Conservation (phyloP, 768 basidiomycete species). For the Heimioporus sp. region DNA sequence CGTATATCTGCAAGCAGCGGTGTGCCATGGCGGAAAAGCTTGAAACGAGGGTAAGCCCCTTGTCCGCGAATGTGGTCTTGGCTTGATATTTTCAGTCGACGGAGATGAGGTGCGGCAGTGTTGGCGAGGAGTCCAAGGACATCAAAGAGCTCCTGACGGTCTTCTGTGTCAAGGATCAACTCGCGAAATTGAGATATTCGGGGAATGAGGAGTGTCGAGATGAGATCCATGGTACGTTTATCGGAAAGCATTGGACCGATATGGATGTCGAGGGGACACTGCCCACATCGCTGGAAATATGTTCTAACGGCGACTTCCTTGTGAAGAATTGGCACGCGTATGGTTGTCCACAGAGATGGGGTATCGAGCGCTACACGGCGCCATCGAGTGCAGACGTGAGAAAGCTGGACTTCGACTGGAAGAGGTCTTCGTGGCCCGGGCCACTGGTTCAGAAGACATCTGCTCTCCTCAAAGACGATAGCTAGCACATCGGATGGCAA, state of each 20-base stretch:
- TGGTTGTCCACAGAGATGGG: slow-evolving; percentile 36
- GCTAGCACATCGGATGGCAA: slow-evolving; percentile 33
- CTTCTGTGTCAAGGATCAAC: slow-evolving; percentile 29
- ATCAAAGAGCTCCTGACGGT: slow-evolving; percentile 28
- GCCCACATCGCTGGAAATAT: slow-evolving; percentile 32
- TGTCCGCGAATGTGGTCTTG: slow-evolving; percentile 22
- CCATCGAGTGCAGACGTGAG: slow-evolving; percentile 36
- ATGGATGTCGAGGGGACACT: slow-evolving; percentile 31
- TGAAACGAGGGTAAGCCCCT: slow-evolving; percentile 26
- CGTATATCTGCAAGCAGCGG: slow-evolving; percentile 31
- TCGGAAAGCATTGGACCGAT: slow-evolving; percentile 28
- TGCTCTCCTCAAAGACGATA: slow-evolving; percentile 33
- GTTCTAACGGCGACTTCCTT: slow-evolving; percentile 24
- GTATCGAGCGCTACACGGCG: slow-evolving; percentile 33
- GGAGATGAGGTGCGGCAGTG: slow-evolving; percentile 24
- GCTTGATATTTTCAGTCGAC: slow-evolving; percentile 30
- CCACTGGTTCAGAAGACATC: slow-evolving; percentile 27
- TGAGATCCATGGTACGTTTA: slow-evolving; percentile 21
- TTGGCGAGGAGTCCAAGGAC: slow-evolving; percentile 23
- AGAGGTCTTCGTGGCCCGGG: slow-evolving; percentile 27
- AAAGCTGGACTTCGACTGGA: slow-evolving; percentile 34
- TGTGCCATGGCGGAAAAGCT: slow-evolving; percentile 32
- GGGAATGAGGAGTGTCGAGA: slow-evolving; percentile 26
- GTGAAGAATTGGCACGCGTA: slow-evolving; percentile 32
- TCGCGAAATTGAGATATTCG: slow-evolving; percentile 32